Base-by-base conservation (phyloP, 2,329 filamentous ascomycete genomes). In the Blastomyces emzantsi region DNA sequence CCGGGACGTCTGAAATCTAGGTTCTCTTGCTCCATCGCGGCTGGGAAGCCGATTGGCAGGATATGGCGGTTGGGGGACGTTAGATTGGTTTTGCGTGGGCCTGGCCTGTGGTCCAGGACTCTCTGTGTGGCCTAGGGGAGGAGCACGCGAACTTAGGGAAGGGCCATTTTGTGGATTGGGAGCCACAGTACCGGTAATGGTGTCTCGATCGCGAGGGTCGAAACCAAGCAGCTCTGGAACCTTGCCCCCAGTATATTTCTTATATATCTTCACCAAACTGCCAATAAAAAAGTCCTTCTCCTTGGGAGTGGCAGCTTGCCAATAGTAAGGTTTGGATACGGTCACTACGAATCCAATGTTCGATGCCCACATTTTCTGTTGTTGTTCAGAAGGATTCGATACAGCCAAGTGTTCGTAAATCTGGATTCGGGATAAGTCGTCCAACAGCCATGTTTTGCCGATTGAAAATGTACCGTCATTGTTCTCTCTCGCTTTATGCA, bases 201-300 rank as follows among this genome's bases (percentile, higher is more conserved):
- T 83, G 61, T 93, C 90, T 65, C 88, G 80, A 77, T 97, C 92
- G 65, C 83, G 85, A 61, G 85, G 82, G 69, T 93, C 90, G 73
- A 99, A 97, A 8, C 93, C 93, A 63, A 85, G 80, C 61, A 99
- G 81, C 64, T 89, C 84, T 1, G 94, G 94, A 41, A 86, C 77
- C 71, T 87, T 89, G 15, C 93, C 93, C 36, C 90, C 90, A 0
- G 94, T 97, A 73, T 97, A 99, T 77, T 97, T 99, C 70, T 87
- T 87, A 75, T 90, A 99, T 68, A 99, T 97, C 77, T 97, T 99
- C 72, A 97, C 86, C 69, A 97, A 78, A 75, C 92, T 97, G 43
- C 90, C 92, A 71, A 99, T 94, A 76, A 99, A 99, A 78, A 97
- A 97, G 73, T 96, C 93, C 81, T 97, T 97, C 78, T 99, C 94